phyloP scores from a whole-genome alignment of 1,284 basidiomycete species.

The Ustilago lituana region DNA sequence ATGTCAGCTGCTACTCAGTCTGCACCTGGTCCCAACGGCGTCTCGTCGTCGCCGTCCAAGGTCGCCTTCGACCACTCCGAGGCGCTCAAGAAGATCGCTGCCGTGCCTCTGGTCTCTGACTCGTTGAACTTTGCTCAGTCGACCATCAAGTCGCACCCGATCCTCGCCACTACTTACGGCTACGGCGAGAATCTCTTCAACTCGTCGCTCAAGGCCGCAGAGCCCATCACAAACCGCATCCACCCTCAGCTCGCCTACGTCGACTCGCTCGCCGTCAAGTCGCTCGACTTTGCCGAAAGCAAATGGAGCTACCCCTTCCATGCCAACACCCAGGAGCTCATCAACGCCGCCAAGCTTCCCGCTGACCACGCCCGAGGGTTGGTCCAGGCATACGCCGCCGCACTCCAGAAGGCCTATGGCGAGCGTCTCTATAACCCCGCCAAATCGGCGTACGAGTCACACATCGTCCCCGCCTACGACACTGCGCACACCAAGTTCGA shows the following conservation, averaged over 20 bases:
- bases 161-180: constrained; percentile 57
- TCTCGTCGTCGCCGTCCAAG: constrained; percentile 40
- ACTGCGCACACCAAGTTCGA: constrained; percentile 55
- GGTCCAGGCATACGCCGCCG: constrained; percentile 49
- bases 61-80: constrained; percentile 49
- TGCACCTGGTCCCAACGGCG: constrained; percentile 35
- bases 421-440: constrained; percentile 57
- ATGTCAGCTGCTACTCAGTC: constrained; percentile 52
- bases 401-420: constrained; percentile 56
- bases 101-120: constrained; percentile 60
- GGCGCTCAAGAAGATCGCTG: constrained; percentile 52
- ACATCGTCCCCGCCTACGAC: constrained; percentile 52
- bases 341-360: constrained; percentile 50
- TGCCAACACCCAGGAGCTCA: constrained; percentile 58
- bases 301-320: constrained; percentile 66
- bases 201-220: constrained; percentile 48
- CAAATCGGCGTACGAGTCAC: constrained; percentile 55
- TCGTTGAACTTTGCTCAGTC: constrained; percentile 57
- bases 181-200: constrained; percentile 54
- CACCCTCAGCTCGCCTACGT: constrained; percentile 60
- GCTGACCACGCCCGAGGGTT: constrained; percentile 49
- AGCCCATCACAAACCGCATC: constrained; percentile 59
- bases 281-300: constrained; percentile 62
- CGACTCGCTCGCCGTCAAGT: constrained; percentile 59
- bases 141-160: constrained; percentile 55